Percentiles rank a stretch among this genome's conserved stretches.
Evolutionary conservation across 306 rosid genomes (phyloP).

Genomic region (Citrullus amarus): DNA sequence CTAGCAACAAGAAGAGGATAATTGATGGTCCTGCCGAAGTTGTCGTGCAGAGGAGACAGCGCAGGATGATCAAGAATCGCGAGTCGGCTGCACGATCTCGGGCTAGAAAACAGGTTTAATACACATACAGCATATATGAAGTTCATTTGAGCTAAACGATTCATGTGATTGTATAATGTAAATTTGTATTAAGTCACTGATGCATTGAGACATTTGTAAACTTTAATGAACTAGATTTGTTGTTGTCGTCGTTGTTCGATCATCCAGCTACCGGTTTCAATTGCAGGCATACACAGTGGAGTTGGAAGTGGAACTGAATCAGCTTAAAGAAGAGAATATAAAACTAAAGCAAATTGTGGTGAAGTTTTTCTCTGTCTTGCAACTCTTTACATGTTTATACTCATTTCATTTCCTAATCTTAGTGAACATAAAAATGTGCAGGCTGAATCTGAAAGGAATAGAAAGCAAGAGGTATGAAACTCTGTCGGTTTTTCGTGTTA

Average conservation of each 20-base stretch:
- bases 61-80: constrained; percentile 71
- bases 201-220: background rate
- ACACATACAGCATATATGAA: background rate
- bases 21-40: constrained; percentile 45
- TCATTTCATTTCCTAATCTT: background rate
- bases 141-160: background rate
- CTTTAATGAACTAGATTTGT: background rate
- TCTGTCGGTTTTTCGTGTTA: background rate
- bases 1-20: constrained; percentile 28
- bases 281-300: constrained; percentile 71
- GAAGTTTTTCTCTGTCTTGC: background rate
- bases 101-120: constrained; percentile 58
- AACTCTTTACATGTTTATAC: background rate
- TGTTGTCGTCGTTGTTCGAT: background rate
- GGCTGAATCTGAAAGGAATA: constrained; percentile 44
- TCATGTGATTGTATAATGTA: background rate
- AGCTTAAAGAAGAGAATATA: constrained; percentile 44
- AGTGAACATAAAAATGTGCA: constrained; percentile 10
- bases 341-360: constrained; percentile 51
- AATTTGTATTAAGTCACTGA: background rate
- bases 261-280: background rate
- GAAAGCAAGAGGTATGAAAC: constrained; percentile 34
- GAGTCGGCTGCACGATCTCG: constrained; percentile 82
- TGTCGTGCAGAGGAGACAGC: constrained; percentile 55
- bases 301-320: constrained; percentile 50